Percentiles rank a stretch among this genome's conserved stretches.
Evolutionary conservation across 805 yeast species (phyloP).

Genomic region (Cyberlindnera mrakii): DNA sequence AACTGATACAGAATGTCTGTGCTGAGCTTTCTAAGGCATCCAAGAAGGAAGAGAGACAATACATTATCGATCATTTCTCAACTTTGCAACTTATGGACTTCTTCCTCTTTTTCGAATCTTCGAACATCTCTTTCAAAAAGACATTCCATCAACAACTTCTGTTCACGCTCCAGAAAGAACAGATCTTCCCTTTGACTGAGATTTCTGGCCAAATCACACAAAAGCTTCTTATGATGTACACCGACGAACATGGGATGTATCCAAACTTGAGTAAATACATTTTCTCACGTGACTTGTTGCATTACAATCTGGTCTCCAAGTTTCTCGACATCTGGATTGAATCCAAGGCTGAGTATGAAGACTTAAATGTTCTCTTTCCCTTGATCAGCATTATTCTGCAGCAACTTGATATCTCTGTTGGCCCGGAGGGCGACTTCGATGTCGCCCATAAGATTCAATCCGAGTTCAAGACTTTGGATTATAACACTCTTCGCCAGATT

Average conservation of each 20-base stretch:
- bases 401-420: constrained; percentile 22
- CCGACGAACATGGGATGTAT: constrained; percentile 3
- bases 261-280: constrained; percentile 31
- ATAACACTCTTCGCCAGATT: constrained; percentile 43
- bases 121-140: constrained; percentile 57
- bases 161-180: constrained; percentile 52
- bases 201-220: constrained; percentile 25
- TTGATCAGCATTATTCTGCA: constrained; percentile 35
- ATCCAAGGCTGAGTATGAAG: constrained; percentile 47
- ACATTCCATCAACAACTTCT: constrained; percentile 57
- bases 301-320: constrained; percentile 49
- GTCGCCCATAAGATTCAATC: constrained; percentile 40
- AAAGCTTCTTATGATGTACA: constrained; percentile 22
- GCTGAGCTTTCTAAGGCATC: constrained; percentile 13
- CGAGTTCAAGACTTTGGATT: constrained; percentile 35
- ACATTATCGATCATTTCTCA: constrained; percentile 38
- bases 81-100: constrained; percentile 49
- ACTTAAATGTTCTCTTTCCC: constrained; percentile 44
- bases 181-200: constrained; percentile 32
- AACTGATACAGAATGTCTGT: constrained; percentile 9
- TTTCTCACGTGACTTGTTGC: constrained; percentile 48
- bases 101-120: constrained; percentile 46
- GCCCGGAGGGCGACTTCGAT: constrained; percentile 14
- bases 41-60: constrained; percentile 14
- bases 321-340: constrained; percentile 61